Evolutionary conservation across 192 early-diverging fungal genomes (phyloP).

Genomic region (Mortierella claussenii): DNA sequence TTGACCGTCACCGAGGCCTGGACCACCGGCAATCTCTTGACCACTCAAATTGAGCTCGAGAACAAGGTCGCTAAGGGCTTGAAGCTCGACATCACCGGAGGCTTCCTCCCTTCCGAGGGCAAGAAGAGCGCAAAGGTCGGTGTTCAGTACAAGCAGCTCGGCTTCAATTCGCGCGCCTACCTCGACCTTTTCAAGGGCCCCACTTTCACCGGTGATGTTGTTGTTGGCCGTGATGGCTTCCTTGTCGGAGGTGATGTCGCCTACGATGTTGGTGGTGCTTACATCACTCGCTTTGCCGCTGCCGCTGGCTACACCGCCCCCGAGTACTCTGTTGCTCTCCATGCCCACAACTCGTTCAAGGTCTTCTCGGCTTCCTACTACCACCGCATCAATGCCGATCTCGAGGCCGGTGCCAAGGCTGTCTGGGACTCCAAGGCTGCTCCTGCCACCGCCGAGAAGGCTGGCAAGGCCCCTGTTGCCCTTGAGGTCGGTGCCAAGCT

Average conservation of each 20-base stretch:
- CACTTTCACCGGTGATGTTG: slow-evolving; percentile 86
- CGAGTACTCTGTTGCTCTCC: slow-evolving; percentile 90
- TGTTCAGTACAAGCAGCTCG: slow-evolving; percentile 96
- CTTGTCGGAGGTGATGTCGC: slow-evolving; percentile 92
- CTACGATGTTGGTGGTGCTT: slow-evolving; percentile 92
- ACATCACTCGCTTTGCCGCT: slow-evolving; percentile 87
- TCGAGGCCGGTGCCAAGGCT: slow-evolving; percentile 96
- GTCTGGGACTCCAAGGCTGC: slow-evolving; percentile 83
- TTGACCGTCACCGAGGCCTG: slow-evolving; percentile 96
- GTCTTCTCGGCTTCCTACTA: slow-evolving; percentile 94
- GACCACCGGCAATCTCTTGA: slow-evolving; percentile 94
- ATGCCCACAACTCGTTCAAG: slow-evolving; percentile 91
- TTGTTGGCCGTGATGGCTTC: slow-evolving; percentile 90
- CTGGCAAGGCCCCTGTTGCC: slow-evolving; percentile 73
- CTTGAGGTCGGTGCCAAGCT: slow-evolving; percentile 97
- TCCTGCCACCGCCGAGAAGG: neutral
- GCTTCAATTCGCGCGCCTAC: slow-evolving; percentile 87
- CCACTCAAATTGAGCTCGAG: slow-evolving; percentile 91
- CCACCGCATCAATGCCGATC: slow-evolving; percentile 91
- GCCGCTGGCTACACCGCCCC: slow-evolving; percentile 87
- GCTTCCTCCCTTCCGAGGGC: slow-evolving; percentile 86
- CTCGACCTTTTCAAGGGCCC: slow-evolving; percentile 97
- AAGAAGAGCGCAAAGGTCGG: slow-evolving; percentile 84
- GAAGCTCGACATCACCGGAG: slow-evolving; percentile 92
- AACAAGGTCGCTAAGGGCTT: slow-evolving; percentile 97